Percentiles rank a stretch among this genome's conserved stretches.
phyloP scores from a whole-genome alignment of 352 stramenopile genomes.

The Phytopythium kandeliae region DNA sequence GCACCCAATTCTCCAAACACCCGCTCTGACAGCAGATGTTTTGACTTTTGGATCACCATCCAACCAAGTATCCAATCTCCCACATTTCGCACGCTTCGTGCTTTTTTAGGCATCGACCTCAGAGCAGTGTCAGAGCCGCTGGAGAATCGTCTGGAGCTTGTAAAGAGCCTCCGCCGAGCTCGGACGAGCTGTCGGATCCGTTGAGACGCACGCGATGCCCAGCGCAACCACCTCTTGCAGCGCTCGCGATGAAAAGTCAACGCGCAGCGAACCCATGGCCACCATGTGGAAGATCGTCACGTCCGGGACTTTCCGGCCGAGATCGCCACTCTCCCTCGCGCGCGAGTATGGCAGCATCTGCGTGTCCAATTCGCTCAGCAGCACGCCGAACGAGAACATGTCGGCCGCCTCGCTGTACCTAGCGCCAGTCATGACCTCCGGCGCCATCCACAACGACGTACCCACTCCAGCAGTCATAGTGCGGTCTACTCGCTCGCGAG shows the following conservation, averaged over 20 bases:
- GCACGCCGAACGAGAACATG: conserved; percentile 46
- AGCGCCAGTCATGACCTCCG: conserved; percentile 40
- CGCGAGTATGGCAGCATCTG: conserved; percentile 28
- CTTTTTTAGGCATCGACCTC: too few relatives aligned
- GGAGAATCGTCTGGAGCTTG: too few relatives aligned
- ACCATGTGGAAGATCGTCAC: conserved; percentile 37
- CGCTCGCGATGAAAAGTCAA: conserved; percentile 30
- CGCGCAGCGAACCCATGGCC: conserved; percentile 19
- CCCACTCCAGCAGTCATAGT: conserved; percentile 33
- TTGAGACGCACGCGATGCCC: conserved; percentile 23
- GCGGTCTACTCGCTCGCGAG: conserved; percentile 20
- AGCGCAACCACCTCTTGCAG: conserved; percentile 19
- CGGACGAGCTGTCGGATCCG: too few relatives aligned
- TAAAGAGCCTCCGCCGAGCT: too few relatives aligned
- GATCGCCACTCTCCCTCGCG: conserved; percentile 21
- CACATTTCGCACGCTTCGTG: too few relatives aligned
- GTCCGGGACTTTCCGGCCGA: conserved; percentile 23
- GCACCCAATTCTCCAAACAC: too few relatives aligned
- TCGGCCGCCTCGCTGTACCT: conserved; percentile 32
- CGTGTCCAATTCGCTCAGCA: conserved; percentile 37
- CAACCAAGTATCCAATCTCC: too few relatives aligned
- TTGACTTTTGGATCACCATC: too few relatives aligned
- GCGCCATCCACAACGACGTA: conserved; percentile 38
- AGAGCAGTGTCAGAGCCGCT: too few relatives aligned
- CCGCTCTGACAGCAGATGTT: too few relatives aligned